A percentile compares a stretch with the other conserved stretches of the same genome.
Conservation (phyloP, 208 protist genomes). For the Leishmania guyanensis region DNA sequence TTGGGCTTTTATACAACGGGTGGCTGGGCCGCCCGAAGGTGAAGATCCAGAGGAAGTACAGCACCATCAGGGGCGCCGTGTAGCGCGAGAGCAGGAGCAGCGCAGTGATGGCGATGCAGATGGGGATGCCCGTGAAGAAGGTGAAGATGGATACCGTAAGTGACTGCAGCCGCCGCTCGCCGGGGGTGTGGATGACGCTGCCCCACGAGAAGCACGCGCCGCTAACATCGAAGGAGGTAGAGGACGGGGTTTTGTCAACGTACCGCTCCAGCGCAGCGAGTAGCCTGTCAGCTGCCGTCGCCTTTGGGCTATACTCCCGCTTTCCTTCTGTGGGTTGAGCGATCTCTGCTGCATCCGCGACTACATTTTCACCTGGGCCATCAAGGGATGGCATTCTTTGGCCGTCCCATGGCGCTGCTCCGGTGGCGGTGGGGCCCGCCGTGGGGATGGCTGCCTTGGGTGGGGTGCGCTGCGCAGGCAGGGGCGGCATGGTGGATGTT, state of each 20-base stretch:
- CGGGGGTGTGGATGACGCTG: slow-evolving; percentile 56
- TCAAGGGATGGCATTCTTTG: neutral
- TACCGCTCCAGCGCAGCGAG: slow-evolving; percentile 57
- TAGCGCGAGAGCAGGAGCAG: slow-evolving; percentile 47
- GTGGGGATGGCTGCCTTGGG: neutral
- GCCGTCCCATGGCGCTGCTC: too few species aligned
- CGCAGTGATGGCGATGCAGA: slow-evolving; percentile 38
- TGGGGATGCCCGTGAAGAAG: slow-evolving; percentile 77
- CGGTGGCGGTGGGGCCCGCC: neutral
- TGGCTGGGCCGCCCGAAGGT: slow-evolving; percentile 50
- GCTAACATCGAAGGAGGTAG: slow-evolving; percentile 30
- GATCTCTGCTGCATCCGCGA: neutral
- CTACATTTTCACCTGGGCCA: neutral
- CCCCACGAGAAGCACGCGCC: slow-evolving; percentile 35
- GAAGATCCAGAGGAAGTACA: slow-evolving; percentile 77
- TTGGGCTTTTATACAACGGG: slow-evolving; percentile 36
- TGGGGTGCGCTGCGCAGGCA: neutral
- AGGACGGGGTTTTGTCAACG: slow-evolving; percentile 29
- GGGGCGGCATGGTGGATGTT: slow-evolving; percentile 5
- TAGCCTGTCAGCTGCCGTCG: slow-evolving; percentile 31
- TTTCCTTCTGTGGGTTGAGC: neutral
- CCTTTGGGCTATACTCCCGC: slow-evolving; percentile 34
- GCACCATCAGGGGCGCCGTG: slow-evolving; percentile 58
- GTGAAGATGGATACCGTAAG: slow-evolving; percentile 46
- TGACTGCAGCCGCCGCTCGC: slow-evolving; percentile 53